Evolutionary conservation across 169 alveolate genomes (phyloP), one percentile per base, ranked within the genome.

Genomic region (Plasmodium sp.): DNA sequence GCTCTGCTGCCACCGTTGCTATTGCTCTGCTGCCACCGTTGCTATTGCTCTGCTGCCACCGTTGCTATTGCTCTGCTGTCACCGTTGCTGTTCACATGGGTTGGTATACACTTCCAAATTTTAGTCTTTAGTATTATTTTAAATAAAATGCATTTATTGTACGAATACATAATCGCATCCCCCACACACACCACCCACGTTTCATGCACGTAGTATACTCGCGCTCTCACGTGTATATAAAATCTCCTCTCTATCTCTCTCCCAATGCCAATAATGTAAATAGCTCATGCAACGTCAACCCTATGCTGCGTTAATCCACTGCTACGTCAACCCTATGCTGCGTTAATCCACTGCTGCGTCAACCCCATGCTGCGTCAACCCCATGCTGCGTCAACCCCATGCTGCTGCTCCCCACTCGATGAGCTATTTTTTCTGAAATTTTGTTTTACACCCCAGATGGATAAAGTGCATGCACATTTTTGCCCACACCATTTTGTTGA

Each of bases 91-190:
- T 83, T 56, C 71, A 54, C 45, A 72, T 72, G 83, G 93, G 36
- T 84, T 72, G 83, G 75, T 81, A n/a, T 72, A 41, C 48, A 45
- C 58, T 85, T 74, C 73, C 22, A 62, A 74, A 74, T 36, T 85
- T 85, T 73, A 73, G 39, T 84, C 84, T 18, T 58, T 72, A 84
- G 83, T 74, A 72, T 36, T 84, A 54, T 84, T 84, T 67, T 71
- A 43, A 84, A n/a, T 72, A 67, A 41, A 62, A 67, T 84, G 73
- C 34, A 62, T 67, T 31, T 84, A 81, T 84, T 84, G 54, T 51
- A 83, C 75, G 74, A 83, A 83, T 83, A 71, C 82, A 84, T 84
- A 84, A 54, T 31, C 12, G 56, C 77, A 67, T 67, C 22, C 7
- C 62, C 27, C 12, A 6, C 18, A 12, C 7, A 22, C 18, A 18